These are phyloP conservation scores for Paspalum notatum DNA, from an alignment of 176 grass and related monocot species.

Conservation along the genomic window DNA sequence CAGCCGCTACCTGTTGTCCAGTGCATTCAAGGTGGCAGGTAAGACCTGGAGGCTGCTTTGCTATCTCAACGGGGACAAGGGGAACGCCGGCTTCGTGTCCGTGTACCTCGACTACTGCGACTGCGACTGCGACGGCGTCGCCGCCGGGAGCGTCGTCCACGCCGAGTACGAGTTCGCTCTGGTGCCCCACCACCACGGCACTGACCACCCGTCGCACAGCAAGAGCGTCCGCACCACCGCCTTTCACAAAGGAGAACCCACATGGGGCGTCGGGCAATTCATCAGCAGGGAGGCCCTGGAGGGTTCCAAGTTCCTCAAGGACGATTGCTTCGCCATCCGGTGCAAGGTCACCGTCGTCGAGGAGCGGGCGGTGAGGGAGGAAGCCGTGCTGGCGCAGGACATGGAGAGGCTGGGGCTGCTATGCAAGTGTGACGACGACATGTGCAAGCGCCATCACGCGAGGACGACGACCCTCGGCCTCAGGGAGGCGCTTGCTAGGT, in stretches of 20 bases:
- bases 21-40: not conserved
- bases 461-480: not conserved
- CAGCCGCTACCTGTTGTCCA: not conserved
- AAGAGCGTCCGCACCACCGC: too few relatives aligned
- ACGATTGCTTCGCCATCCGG: not conserved
- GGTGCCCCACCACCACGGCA: not conserved
- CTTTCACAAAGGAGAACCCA: too few relatives aligned
- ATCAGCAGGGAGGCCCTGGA: not conserved
- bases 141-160: not conserved
- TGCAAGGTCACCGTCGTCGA: not conserved
- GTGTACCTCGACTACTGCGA: not conserved
- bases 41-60: not conserved
- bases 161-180: not conserved
- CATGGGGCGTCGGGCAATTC: not conserved
- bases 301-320: not conserved
- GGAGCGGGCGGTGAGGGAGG: not conserved
- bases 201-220: not conserved
- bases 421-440: not conserved
- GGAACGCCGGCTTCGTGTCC: slow-evolving; percentile 8
- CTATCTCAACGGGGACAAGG: not conserved
- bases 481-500: too few relatives aligned
- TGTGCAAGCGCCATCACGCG: not conserved
- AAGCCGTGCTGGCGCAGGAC: not conserved
- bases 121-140: not conserved
- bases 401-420: not conserved